Evolutionary conservation across 805 yeast species (phyloP), one percentile per base, ranked within the genome.

Genomic region (Yarrowia bubula): DNA sequence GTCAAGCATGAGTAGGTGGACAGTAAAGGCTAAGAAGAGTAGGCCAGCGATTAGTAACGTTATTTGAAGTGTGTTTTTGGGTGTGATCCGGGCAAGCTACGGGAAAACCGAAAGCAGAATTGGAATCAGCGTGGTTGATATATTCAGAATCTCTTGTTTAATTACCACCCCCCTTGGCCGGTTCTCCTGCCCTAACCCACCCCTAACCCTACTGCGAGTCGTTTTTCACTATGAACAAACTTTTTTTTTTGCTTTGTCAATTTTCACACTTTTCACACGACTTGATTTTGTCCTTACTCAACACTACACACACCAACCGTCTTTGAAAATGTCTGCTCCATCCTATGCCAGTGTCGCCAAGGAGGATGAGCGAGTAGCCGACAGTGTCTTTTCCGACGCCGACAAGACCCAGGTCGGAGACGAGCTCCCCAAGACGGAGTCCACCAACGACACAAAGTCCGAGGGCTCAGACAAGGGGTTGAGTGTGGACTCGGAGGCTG

Each of bases 331-430:
- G 35, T 65, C 32, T 22, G 70, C 67, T 58, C 47, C 70, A 31
- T 66, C 69, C 38, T 35, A 71, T 28, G 68, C 67, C 41, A 71
- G 76, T 33, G 71, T 74, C 67, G 75, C 75, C 61, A 68, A 69
- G 67, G 72, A 68, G 33, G 69, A 65, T 37, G 68, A 69, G 38
- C 66, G 67, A 18, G 72, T 71, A 38, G 70, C 72, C n/a, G 43
- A 39, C 44, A 15, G 18, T 14, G 18, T 14, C 13, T 10, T 15
- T 15, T 15, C 43, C 8, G 18, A 7, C 9, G 13, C 18, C 11
- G 44, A 48, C 38, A 48, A 48, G 14, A 8, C 50, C 35, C 28
- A 22, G 28, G 28, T 22, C 28, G 28, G 28, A 3, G 28, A 22
- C 28, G 28, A 22, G 28, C 28, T 22, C 28, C 28, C 28, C 28